phyloP scores from a whole-genome alignment of 495 filamentous ascomycete species.

The Talaromyces ruber region DNA sequence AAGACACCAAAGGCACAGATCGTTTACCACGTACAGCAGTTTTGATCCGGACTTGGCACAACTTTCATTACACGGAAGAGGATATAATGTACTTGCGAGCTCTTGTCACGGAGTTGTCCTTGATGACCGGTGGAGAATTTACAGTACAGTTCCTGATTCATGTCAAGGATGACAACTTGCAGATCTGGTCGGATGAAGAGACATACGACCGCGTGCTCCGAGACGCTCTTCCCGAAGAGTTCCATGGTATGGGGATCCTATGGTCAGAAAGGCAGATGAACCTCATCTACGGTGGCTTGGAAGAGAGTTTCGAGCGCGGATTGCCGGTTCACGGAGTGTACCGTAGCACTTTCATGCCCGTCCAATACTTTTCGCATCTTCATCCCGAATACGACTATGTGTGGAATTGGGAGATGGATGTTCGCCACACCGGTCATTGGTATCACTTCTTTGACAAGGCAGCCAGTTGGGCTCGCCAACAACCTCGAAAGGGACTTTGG shows the following conservation, averaged over 20 bases:
- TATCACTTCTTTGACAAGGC: conserved; percentile 80
- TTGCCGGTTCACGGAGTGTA: conserved; percentile 86
- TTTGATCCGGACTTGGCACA: conserved; percentile 55
- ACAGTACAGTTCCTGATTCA: conserved; percentile 57
- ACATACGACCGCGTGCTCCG: conserved; percentile 57
- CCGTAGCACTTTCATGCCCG: conserved; percentile 82
- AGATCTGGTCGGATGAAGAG: conserved; percentile 57
- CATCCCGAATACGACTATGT: conserved; percentile 93
- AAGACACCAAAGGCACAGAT: conserved; percentile 15
- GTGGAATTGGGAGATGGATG: conserved; percentile 99
- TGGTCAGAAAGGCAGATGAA: conserved; percentile 93
- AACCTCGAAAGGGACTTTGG: conserved; percentile 89
- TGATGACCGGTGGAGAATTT: conserved; percentile 57
- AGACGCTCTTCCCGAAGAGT: conserved; percentile 72
- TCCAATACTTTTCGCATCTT: conserved; percentile 83
- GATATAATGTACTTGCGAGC: conserved; percentile 49
- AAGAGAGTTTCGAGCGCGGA: conserved; percentile 61
- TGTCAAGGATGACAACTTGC: conserved; percentile 55
- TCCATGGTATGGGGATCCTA: conserved; percentile 76
- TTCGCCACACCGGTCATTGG: conserved; percentile 92
- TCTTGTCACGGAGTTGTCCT: conserved; percentile 52
- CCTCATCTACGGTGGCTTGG: conserved; percentile 73
- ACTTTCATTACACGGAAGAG: conserved; percentile 45
- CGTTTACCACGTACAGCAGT: conserved; percentile 49
- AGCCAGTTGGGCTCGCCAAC: conserved; percentile 63